phyloP scores from a whole-genome alignment of 1,284 basidiomycete species.

The Xerocomus nothofagi region DNA sequence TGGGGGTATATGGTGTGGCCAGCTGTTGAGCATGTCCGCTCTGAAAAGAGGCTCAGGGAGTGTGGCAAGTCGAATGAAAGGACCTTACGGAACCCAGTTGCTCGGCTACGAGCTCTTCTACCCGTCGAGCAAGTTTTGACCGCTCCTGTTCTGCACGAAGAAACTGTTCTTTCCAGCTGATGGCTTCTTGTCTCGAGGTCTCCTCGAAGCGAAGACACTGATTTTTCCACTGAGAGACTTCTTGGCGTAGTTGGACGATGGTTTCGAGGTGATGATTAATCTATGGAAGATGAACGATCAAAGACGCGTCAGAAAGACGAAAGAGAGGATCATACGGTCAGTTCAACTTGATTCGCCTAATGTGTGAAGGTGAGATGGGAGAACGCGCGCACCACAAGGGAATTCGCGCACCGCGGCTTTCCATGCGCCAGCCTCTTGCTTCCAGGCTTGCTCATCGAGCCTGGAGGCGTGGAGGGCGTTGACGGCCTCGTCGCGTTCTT shows the following conservation, averaged over 20 bases:
- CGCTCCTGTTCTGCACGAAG: constrained; percentile 65
- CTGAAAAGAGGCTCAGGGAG: constrained; percentile 18
- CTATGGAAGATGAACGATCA: constrained; percentile 32
- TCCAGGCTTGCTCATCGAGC: constrained; percentile 50
- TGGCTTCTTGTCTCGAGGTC: constrained; percentile 44
- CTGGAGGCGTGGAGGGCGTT: constrained; percentile 45
- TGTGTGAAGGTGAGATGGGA: constrained; percentile 8
- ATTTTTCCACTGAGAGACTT: constrained; percentile 66
- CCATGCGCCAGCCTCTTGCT: constrained; percentile 47
- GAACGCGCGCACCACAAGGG: background rate
- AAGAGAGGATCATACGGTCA: constrained; percentile 44
- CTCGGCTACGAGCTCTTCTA: constrained; percentile 57
- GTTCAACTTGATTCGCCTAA: constrained; percentile 57
- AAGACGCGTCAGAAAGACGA: constrained; percentile 1
- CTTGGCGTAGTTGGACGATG: constrained; percentile 58
- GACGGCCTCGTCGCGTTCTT: constrained; percentile 56
- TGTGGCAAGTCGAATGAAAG: constrained; percentile 20
- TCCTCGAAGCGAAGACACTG: constrained; percentile 58
- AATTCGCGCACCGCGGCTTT: constrained; percentile 53
- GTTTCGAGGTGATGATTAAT: constrained; percentile 59
- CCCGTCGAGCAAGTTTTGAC: constrained; percentile 48
- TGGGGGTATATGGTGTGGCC: constrained; percentile 26
- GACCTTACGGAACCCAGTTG: constrained; percentile 40
- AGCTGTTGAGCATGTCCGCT: constrained; percentile 26
- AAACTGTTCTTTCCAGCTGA: constrained; percentile 73